Evolutionary conservation across 345 rosid genomes (phyloP), one percentile per base, ranked within the genome.

Genomic region (Linum tenue): DNA sequence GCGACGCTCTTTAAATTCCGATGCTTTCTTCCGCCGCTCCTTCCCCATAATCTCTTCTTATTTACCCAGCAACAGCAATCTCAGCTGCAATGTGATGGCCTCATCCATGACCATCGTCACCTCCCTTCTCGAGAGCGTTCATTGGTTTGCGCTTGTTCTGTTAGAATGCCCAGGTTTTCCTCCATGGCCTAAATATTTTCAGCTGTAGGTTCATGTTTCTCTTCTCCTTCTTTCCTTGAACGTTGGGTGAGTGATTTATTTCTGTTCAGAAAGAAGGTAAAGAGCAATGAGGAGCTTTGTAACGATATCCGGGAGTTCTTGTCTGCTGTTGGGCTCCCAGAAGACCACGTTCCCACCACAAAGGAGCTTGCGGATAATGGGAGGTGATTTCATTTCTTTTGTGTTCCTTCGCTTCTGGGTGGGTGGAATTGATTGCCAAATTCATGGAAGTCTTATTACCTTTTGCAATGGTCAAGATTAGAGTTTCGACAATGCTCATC

Each of bases 321-420:
- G n/a, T 72, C 82, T 48, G 73, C 71, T 62, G 82, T 77, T 69
- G 96, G 92, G 41, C 79, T 90, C 72, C 89, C 96, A 5, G 67
- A 76, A 53, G 84, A 73, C 59, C 87, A 86, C 75, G 84, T 90
- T 11, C 99, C 97, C 2, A 77, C 97, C 48, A 59, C 72, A 72
- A 94, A 90, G 79, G 99, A 90, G 73, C 85, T 94, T 57, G 76
- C 79, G 9, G 79, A 75, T 67, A 79, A 86, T 69, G 92, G 92
- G 86, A 90, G 99, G 99, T 94, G 65, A 39, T 7, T 16, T 5
- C 38, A 57, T 58, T 64, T 9, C 39, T 22, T 16, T 41, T 62
- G 10, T 51, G 65, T 6, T 53, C 43, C 10, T 40, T 12, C 1
- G 14, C 7, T 31, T 55, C 56, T 65, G 9, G n/a, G 12, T 40